A percentile compares a stretch with the other conserved stretches of the same genome.
These are phyloP conservation scores for Quaeritorhiza haematococci DNA, from an alignment of 371 early-diverging fungal genomes.

Conservation along the genomic window DNA sequence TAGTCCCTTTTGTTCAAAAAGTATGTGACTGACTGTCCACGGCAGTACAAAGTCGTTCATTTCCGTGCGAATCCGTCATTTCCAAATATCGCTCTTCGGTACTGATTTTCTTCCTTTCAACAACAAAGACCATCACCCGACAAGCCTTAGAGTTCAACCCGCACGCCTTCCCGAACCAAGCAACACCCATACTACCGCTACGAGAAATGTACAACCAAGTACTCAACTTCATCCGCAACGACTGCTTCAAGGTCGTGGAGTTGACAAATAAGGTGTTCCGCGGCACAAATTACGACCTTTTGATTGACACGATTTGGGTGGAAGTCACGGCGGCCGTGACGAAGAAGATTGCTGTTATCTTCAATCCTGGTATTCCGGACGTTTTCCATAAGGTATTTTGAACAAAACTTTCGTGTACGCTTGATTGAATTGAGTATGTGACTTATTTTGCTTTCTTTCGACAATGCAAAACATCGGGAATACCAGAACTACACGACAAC, in stretches of 20 bases:
- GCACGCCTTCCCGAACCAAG: neutral
- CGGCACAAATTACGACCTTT: conserved; percentile 50
- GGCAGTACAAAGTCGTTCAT: neutral
- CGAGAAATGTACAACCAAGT: conserved; percentile 55
- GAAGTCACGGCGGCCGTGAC: conserved; percentile 7
- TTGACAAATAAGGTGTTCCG: conserved; percentile 55
- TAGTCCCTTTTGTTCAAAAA: conserved; percentile 51
- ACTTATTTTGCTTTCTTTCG: conserved; percentile 1
- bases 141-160: neutral
- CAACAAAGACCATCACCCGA: neutral
- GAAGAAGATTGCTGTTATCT: conserved; percentile 37
- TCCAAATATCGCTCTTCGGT: too few species aligned
- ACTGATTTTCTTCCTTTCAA: too few species aligned
- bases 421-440: conserved; percentile 1
- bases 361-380: conserved; percentile 68
- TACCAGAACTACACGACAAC: conserved; percentile 60
- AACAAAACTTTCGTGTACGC: neutral
- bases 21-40: conserved; percentile 28
- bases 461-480: neutral
- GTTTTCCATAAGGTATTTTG: conserved; percentile 59
- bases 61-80: neutral
- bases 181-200: conserved; percentile 27
- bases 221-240: conserved; percentile 45
- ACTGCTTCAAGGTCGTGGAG: conserved; percentile 52
- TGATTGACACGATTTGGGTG: conserved; percentile 61